Evolutionary conservation across 73 alveolate genomes (phyloP).

Genomic region (Paramecium octaurelia): DNA sequence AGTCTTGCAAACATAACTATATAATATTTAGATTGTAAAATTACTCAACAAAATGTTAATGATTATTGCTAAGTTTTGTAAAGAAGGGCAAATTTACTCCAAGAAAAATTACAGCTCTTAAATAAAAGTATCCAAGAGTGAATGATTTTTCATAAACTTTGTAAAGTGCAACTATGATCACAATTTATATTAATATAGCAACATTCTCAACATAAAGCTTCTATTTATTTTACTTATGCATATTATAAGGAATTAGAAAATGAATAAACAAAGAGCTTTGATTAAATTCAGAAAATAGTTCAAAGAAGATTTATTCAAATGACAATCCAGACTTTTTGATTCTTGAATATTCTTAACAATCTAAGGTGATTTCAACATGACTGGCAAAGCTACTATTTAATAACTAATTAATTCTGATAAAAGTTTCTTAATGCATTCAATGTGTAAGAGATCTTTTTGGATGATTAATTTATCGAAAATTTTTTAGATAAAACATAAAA

Average conservation of each 20-base stretch:
- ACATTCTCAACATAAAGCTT: conserved; percentile 19
- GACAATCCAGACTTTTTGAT: not conserved
- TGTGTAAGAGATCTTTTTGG: not conserved
- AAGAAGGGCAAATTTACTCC: not conserved
- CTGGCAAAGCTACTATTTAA: not conserved
- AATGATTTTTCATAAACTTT: not conserved
- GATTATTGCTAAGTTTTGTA: not conserved
- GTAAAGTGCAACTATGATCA: not conserved
- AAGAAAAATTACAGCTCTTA: not conserved
- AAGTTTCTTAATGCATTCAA: not conserved
- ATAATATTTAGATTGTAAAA: not conserved
- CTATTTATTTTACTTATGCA: not conserved
- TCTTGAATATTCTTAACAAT: not conserved
- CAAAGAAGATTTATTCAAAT: not conserved
- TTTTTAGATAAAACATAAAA: not conserved
- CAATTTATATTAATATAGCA: not conserved
- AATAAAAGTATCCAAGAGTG: not conserved
- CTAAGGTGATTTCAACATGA: conserved; percentile 2
- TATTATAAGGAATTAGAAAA: conserved; percentile 33
- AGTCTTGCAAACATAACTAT: conserved; percentile 15
- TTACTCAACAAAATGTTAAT: conserved; percentile 17
- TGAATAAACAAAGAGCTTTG: not conserved
- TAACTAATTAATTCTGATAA: not conserved
- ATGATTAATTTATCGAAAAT: not conserved
- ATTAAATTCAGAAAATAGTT: not conserved